These are phyloP conservation scores for Ceratocystis colombiana DNA, from an alignment of 2,329 filamentous ascomycete species.

Conservation along the genomic window DNA sequence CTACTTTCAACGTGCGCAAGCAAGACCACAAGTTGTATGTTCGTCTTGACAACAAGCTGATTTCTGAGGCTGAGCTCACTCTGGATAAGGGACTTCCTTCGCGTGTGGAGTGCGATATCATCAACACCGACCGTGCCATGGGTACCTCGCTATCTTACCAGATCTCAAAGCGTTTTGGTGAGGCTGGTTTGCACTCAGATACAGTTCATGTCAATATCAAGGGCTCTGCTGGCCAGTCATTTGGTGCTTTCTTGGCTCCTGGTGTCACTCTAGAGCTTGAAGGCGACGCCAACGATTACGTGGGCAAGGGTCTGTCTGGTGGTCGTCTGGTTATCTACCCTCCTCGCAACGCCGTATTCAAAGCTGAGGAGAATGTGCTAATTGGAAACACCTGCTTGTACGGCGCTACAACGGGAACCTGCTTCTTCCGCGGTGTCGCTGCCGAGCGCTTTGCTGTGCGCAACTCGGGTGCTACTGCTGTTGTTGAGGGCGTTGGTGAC, in stretches of 20 bases:
- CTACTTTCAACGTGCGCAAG: slow-evolving; percentile 95
- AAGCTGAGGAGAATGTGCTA: slow-evolving; percentile 90
- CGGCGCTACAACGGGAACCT: slow-evolving; percentile 79
- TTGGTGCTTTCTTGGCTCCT: slow-evolving; percentile 85
- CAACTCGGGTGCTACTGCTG: slow-evolving; percentile 91
- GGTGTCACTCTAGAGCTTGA: slow-evolving; percentile 92
- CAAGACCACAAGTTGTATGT: slow-evolving; percentile 91
- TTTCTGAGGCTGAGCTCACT: slow-evolving; percentile 87
- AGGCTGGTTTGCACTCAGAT: slow-evolving; percentile 78
- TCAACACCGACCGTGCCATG: slow-evolving; percentile 91
- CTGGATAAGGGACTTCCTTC: slow-evolving; percentile 89
- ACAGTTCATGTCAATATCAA: slow-evolving; percentile 95
- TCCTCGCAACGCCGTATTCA: slow-evolving; percentile 79
- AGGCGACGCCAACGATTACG: slow-evolving; percentile 92
- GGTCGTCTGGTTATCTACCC: slow-evolving; percentile 90
- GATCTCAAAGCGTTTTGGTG: slow-evolving; percentile 83
- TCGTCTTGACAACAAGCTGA: slow-evolving; percentile 92
- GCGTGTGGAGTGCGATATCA: slow-evolving; percentile 87
- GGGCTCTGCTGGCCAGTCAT: slow-evolving; percentile 92
- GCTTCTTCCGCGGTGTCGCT: slow-evolving; percentile 94
- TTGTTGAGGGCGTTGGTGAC: slow-evolving; percentile 92
- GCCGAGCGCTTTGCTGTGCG: slow-evolving; percentile 94
- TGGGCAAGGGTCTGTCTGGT: slow-evolving; percentile 89
- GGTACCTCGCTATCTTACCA: slow-evolving; percentile 93
- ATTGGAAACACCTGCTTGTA: slow-evolving; percentile 94